Evolutionary conservation across 2,329 filamentous ascomycete genomes (phyloP), one percentile per base, ranked within the genome.

Genomic region (Aureobasidium zeae): DNA sequence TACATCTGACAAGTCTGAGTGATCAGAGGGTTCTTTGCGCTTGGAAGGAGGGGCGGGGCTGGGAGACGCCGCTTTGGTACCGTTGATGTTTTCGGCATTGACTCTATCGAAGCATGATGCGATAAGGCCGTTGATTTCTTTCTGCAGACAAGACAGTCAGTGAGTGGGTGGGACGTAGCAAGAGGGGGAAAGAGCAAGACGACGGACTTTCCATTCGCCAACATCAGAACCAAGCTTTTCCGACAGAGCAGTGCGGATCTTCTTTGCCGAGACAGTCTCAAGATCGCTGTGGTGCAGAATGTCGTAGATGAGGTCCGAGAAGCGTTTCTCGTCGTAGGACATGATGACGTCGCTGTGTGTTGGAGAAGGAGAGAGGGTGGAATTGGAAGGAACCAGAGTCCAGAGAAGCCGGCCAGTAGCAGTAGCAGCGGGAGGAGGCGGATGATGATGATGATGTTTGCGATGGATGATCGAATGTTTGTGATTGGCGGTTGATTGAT

Each of bases 201-300:
- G 10, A 29, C 57, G 41, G 57, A 78, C 77, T 70, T 81, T 81
- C 53, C 79, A 71, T 41, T 70, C 68, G 41, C 72, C 70, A 52
- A 80, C 70, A 60, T 81, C 77, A 65, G 77, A 67, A 54, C 73
- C 70, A 42, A 80, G 70, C 48, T 64, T 64, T 53, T 74, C 74
- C 56, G 80, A 75, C 29, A 81, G 65, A 20, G 73, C 74, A 59
- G 76, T 77, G 51, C 77, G 73, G 59, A 81, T 79, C 53, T 70
- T 69, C 63, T 81, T 81, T 48, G 76, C 75, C 25, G 77, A 79
- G 51, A 81, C 73, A 43, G 74, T 79, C 50, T 75, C 74, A 21
- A 81, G 65, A 54, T 81, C 77, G 56, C 74, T 76, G 44, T 63
- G 63, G 32, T 68, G 68, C 38, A 81, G 66, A 52, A 81, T 81